Percentiles rank a stretch among this genome's conserved stretches.
Conservation (phyloP, 139 green algal species). For the Coelastrella sp. region DNA sequence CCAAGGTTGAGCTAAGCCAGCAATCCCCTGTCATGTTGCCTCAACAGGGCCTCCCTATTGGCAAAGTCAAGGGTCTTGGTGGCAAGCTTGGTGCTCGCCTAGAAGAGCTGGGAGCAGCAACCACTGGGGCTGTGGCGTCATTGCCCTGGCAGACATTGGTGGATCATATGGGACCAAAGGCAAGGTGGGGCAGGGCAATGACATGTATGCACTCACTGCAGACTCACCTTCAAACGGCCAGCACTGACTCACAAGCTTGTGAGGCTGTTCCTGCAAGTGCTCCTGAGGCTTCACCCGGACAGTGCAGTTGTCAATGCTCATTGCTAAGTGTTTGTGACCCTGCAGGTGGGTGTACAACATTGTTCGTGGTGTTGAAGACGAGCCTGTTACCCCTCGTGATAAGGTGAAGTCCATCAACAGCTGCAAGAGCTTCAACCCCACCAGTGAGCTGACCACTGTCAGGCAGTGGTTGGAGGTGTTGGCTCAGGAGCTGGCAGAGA, state of each 20-base stretch:
- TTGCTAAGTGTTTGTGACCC: neutral
- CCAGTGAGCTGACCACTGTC: slow-evolving; percentile 54
- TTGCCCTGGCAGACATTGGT: slow-evolving; percentile 59
- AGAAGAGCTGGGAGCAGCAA: slow-evolving; percentile 64
- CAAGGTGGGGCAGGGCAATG: neutral
- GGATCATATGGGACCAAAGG: slow-evolving; percentile 33
- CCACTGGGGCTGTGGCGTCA: slow-evolving; percentile 67
- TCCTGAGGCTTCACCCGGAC: neutral
- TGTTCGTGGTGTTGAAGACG: slow-evolving; percentile 28
- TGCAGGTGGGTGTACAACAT: slow-evolving; percentile 50
- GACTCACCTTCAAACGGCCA: neutral
- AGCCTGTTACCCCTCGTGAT: slow-evolving; percentile 51
- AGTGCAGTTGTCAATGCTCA: slow-evolving; percentile 8
- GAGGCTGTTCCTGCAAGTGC: too few species aligned
- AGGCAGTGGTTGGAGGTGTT: slow-evolving; percentile 76
- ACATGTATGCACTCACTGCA: neutral
- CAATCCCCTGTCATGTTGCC: too few species aligned
- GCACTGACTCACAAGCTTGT: too few species aligned
- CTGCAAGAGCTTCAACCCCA: slow-evolving; percentile 86
- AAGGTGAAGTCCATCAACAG: slow-evolving; percentile 58
- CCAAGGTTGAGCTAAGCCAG: too few species aligned
- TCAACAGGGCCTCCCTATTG: slow-evolving; percentile 81
- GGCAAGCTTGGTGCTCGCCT: slow-evolving; percentile 86
- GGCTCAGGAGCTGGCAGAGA: slow-evolving; percentile 77
- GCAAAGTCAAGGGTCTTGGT: slow-evolving; percentile 89